Evolutionary conservation across 2,329 filamentous ascomycete genomes (phyloP), one percentile per base, ranked within the genome.

Genomic region (Coniella lustricola): DNA sequence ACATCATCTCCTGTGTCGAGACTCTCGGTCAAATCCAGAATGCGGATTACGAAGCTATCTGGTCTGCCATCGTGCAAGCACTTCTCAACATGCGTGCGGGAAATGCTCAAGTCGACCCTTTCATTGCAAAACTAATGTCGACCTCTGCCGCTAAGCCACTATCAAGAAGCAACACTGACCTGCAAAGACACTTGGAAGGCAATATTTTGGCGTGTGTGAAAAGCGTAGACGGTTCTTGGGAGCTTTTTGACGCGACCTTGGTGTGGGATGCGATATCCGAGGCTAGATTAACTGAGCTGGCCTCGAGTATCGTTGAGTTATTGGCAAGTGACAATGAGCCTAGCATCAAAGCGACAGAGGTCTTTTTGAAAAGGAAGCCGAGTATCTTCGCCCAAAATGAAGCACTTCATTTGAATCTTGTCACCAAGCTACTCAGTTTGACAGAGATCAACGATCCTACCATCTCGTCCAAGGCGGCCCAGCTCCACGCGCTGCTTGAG

Each of bases 1-100:
- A 83, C 44, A 64, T 95, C 0, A 69, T 90, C 7, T 77, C 82
- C 0, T 79, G 82, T 10, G 68, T 95, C 0, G 75, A 82, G 41
- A 64, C 75, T 1, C 68, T 82, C 35, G 73, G 75, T 1, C 61
- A 64, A 34, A 67, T 57, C 46, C 69, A 63, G 48, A 61, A 61
- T 0, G 55, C 57, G 0, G 58, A 62, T 0, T 76, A 74, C 44
- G 59, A 63, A 9, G 53, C 55, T 1, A 62, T 73, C 1, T 81
- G 76, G 75, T 64, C 60, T 20, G 56, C 62, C 0, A 73, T 76
- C 58, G 59, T 73, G 0, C 59, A 66, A 4, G 62, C 64, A 2
- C 60, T 77, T 3, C 57, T 80, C 18, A 55, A 60, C 4, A 54
- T 57, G 16, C 46, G 58, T 21, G 14, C 25, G 0, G 61, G 69